Percentiles rank a stretch among this genome's conserved stretches.
phyloP scores from a whole-genome alignment of 2,329 filamentous ascomycete species.

The Conoideocrella luteorostrata region DNA sequence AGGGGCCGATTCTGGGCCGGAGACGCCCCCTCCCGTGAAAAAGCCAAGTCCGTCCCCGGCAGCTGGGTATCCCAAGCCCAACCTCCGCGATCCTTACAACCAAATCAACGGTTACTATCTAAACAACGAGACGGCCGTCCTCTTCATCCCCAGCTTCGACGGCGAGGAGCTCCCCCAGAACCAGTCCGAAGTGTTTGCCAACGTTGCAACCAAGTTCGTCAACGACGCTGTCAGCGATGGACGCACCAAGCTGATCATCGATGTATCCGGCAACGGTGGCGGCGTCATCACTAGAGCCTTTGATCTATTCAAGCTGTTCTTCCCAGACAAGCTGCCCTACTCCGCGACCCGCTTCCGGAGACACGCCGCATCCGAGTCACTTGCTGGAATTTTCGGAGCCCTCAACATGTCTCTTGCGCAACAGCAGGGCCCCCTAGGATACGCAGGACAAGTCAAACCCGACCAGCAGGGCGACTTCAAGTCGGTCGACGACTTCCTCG shows the following conservation, averaged over 20 bases:
- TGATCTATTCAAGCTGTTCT: slow-evolving; percentile 40
- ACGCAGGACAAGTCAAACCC: background rate
- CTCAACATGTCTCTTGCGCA: background rate
- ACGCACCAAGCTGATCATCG: slow-evolving; percentile 50
- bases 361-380: slow-evolving; percentile 1
- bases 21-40: background rate
- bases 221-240: slow-evolving; percentile 23
- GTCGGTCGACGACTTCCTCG: background rate
- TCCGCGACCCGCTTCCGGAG: slow-evolving; percentile 8
- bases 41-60: slow-evolving; percentile 8
- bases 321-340: slow-evolving; percentile 16
- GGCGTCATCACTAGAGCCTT: slow-evolving; percentile 42
- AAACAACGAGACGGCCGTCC: slow-evolving; percentile 21
- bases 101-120: slow-evolving; percentile 22
- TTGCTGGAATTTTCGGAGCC: background rate
- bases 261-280: slow-evolving; percentile 55
- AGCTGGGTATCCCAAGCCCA: slow-evolving; percentile 18
- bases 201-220: slow-evolving; percentile 22
- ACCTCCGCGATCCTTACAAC: slow-evolving; percentile 16
- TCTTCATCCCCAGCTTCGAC: slow-evolving; percentile 17
- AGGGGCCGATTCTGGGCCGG: background rate
- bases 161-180: slow-evolving; percentile 8
- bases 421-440: background rate
- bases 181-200: slow-evolving; percentile 12
- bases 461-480: background rate